Evolutionary conservation across 768 basidiomycete species (phyloP), one percentile per base, ranked within the genome.

Genomic region (Boletus subcaerulescens): DNA sequence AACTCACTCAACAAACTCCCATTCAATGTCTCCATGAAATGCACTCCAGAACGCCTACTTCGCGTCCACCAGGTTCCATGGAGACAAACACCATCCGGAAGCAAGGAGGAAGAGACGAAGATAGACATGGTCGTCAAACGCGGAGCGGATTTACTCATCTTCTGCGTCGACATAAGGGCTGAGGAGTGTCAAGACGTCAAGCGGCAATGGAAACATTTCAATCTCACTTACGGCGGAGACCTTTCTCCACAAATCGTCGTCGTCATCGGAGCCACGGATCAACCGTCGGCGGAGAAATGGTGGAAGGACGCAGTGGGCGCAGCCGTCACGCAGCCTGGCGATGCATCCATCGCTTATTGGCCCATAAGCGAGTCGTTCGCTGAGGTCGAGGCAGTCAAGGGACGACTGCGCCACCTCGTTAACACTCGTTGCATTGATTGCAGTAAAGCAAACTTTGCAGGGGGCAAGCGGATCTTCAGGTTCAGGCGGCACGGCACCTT

Each of bases 171-270:
- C 24, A 60, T 50, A 35, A 50, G 45, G 15, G 31, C 7, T 7
- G 46, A 22, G 24, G 53, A 46, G 1, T 43, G 18, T 18, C 11
- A 13, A 44, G 50, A 58, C 20, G 54, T 65, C 46, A 65, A 31
- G 56, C 35, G 12, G 20, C 60, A 65, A 53, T 68, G 65, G 63
- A 56, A 66, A 5, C 36, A 63, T 51, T 66, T 66, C 50, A 56
- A 58, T n/a, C 7, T 47, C 44, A 56, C 58, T 26, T 66, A 66
- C 15, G 60, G 65, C 3, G 65, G 65, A 13, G 66, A 65, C 17
- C 64, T 66, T 44, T 62, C 65, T 7, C 66, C 65, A 24, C 60
- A 60, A 20, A 56, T 68, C 9, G 55, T 65, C n/a, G 32, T 68
- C 17, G 12, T 66, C 44, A 45, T 56, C 5, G 66, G 66, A 42